A percentile compares a stretch with the other conserved stretches of the same genome.
These are phyloP conservation scores for Rosellinia necatrix DNA, from an alignment of 2,329 filamentous ascomycete species.

Conservation along the genomic window DNA sequence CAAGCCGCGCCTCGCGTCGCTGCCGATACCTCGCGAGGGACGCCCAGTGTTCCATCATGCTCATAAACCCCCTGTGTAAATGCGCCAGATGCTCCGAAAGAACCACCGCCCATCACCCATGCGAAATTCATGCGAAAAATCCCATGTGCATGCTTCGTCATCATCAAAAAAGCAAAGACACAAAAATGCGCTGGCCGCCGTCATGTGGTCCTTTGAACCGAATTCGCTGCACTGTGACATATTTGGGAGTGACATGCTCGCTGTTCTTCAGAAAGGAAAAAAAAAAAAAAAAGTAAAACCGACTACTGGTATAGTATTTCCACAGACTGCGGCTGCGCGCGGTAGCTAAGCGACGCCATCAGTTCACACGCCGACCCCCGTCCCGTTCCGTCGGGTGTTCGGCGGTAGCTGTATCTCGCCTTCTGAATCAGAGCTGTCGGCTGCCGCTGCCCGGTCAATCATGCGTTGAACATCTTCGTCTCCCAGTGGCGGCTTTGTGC, in stretches of 20 bases:
- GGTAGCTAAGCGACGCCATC: background rate
- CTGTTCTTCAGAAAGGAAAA: background rate
- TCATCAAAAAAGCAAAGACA: constrained; percentile 29
- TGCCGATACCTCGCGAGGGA: constrained; percentile 29
- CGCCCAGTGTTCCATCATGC: constrained; percentile 29
- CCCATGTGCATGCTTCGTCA: constrained; percentile 35
- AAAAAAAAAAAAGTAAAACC: background rate
- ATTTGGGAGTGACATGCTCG: background rate
- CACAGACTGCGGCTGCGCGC: background rate
- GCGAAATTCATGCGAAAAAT: constrained; percentile 26
- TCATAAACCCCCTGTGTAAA: constrained; percentile 34
- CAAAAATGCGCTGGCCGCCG: constrained; percentile 1
- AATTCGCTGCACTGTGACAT: constrained; percentile 3
- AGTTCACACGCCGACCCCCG: constrained; percentile 34
- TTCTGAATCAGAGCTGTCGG: constrained; percentile 62
- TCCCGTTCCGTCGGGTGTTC: constrained; percentile 33
- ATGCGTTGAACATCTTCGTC: constrained; percentile 64
- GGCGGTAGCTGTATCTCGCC: constrained; percentile 59
- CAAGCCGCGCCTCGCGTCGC: constrained; percentile 14
- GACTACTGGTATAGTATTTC: background rate
- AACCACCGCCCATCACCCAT: constrained; percentile 19
- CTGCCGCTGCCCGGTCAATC: constrained; percentile 57
- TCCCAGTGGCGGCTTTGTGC: constrained; percentile 49
- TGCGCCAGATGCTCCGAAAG: constrained; percentile 32
- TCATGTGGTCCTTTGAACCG: background rate